Evolutionary conservation across 2,329 filamentous ascomycete genomes (phyloP), one percentile per base, ranked within the genome.

Genomic region (Pochonia chlamydosporia): DNA sequence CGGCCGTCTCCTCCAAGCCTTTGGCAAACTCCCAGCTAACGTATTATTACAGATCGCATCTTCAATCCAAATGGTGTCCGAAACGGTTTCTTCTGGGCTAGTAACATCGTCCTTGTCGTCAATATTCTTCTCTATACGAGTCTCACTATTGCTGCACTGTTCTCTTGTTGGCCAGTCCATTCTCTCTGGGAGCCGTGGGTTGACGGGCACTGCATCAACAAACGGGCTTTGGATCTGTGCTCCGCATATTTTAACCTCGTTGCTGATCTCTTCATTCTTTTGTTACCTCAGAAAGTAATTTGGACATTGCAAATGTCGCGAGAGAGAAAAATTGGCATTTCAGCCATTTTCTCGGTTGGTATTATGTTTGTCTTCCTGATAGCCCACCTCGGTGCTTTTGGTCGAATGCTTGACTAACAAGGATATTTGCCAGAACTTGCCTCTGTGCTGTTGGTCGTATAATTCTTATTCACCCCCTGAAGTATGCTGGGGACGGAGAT

Each of bases 251-350:
- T 48, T 14, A 44, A 48, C 26, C 30, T 48, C 4, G n/a, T 33
- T 43, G 16, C 43, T 23, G 43, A 46, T 18, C 10, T 49, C 5
- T 21, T 46, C 10, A 42, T 47, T 16, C 33, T 49, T 20, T 9
- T 46, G 3, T 26, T 49, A n/a, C 48, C 48, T 6, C 48, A 49
- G 25, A 24, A 31, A 8, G 33, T 47, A 20, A 46, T 49, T 30
- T 49, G 44, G 48, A 31, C 20, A 16, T 28, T 49, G 18, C 21
- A 42, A 14, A 46, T 49, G 31, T 36, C 39, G 6, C 24, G 10
- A 8, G 16, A 10, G 3, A 36, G 13, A 2, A 46, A 44, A 11
- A 18, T 40, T 18, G 39, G 40, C 24, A 23, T 47, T 5, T 49
- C 44, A 13, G 30, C 37, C 25, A 14, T 49, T 18, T 49, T 49